Base-by-base conservation (phyloP, 2,329 filamentous ascomycete species). In the Cercospora citrullina region DNA sequence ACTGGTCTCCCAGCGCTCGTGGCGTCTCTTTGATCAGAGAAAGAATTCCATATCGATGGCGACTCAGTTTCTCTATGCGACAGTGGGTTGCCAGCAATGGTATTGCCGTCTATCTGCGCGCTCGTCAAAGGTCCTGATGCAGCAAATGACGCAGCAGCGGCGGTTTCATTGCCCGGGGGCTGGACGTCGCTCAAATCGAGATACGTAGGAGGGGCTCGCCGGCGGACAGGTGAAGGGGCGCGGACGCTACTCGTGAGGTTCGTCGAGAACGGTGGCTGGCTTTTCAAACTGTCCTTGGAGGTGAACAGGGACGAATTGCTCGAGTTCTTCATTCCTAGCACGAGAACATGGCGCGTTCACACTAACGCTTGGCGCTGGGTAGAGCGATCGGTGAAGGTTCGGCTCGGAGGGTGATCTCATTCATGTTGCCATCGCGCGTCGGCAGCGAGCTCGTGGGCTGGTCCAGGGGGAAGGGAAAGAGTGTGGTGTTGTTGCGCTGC, bases 21-120 rank as follows among this genome's bases (percentile, higher is more conserved):
- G 30, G 23, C 30, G 30, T 59, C 16, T 31, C 26, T 45, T 21
- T 51, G 69, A 30, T 71, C 70, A 67, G 61, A 63, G 59, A 68
- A 70, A n/a, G 65, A 68, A 51, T 55, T 71, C 71, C 71, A 72
- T 73, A 70, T 72, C 61, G 71, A 72, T 18, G 67, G 60, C 36
- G 69, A 57, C 4, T 51, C 58, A 9, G 55, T 21, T 36, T 59
- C 55, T 45, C 23, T 14, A 4, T 59, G 16, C 23, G n/a, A n/a
- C 8, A 8, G 6, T 21, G 18, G 30, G 45, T 26, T 39, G 18
- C 45, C 14, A 28, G 6, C 42, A 23, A 26, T 33, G 14, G 39
- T 18, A 30, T 21, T 14, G 45, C 61, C 28, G 31, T 31, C 45
- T 21, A 23, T 28, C 14, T 5, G 45, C 18, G 45, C 45, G n/a